These are phyloP conservation scores for Diplodia seriata DNA, from an alignment of 2,329 filamentous ascomycete genomes.

Conservation along the genomic window DNA sequence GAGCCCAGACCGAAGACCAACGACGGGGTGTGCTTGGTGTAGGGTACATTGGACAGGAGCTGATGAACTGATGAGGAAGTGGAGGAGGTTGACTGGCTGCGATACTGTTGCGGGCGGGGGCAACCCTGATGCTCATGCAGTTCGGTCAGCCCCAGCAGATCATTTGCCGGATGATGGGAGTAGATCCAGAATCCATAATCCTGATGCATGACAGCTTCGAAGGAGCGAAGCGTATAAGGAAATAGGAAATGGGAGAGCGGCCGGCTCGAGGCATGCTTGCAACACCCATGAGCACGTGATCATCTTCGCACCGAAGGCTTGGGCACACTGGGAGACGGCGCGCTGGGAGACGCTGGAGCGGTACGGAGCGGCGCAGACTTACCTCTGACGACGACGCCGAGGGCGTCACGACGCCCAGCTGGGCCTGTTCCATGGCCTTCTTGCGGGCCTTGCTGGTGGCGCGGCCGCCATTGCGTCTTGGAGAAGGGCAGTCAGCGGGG, in stretches of 20 bases:
- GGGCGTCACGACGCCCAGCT: constrained; percentile 29
- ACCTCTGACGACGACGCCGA: constrained; percentile 31
- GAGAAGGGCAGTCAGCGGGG: constrained; percentile 33
- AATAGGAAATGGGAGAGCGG: constrained; percentile 31
- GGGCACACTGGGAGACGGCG: constrained; percentile 10
- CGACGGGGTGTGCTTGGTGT: constrained; percentile 72
- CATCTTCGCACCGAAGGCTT: not conserved
- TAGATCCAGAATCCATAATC: constrained; percentile 28
- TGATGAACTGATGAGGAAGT: constrained; percentile 54
- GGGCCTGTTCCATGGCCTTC: constrained; percentile 28
- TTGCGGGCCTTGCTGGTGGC: constrained; percentile 30
- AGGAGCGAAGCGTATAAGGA: constrained; percentile 32
- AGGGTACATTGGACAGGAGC: constrained; percentile 75
- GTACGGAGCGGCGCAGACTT: not conserved
- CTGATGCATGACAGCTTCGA: constrained; percentile 27
- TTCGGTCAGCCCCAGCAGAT: constrained; percentile 32
- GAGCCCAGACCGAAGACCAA: constrained; percentile 83
- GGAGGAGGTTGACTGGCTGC: constrained; percentile 43
- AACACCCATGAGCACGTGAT: constrained; percentile 31
- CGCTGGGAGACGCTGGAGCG: not conserved
- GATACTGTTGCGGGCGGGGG: constrained; percentile 31
- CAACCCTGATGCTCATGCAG: constrained; percentile 31
- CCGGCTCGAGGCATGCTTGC: constrained; percentile 29
- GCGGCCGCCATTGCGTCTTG: constrained; percentile 32
- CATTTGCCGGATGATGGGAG: constrained; percentile 30